A percentile compares a stretch with the other conserved stretches of the same genome.
Evolutionary conservation across 1,139 yeast genomes (phyloP).

Genomic region (Nakaseomyces bracarensis): DNA sequence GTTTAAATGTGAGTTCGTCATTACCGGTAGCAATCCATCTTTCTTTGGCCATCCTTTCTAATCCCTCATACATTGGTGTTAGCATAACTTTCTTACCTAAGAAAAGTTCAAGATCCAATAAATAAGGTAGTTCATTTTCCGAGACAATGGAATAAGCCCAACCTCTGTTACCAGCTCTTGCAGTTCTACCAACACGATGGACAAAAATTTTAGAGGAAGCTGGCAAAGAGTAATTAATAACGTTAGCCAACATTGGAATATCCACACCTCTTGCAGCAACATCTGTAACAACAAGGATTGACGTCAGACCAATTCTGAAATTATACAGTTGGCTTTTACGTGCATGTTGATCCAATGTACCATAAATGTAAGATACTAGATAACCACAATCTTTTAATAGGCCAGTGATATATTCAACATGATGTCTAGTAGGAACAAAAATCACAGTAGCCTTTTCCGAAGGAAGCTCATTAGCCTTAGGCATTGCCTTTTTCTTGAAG

Average conservation of each 20-base stretch:
- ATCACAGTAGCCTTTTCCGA: constrained; percentile 81
- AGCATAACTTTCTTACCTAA: constrained; percentile 73
- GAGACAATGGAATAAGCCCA: constrained; percentile 92
- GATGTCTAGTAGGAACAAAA: constrained; percentile 95
- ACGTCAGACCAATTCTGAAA: constrained; percentile 76
- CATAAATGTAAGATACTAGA: constrained; percentile 82
- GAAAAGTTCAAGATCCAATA: constrained; percentile 83
- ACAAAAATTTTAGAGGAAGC: constrained; percentile 87
- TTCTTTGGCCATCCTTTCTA: constrained; percentile 43
- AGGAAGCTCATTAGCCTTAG: constrained; percentile 77
- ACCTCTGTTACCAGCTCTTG: constrained; percentile 96
- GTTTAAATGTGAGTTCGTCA: constrained; percentile 32
- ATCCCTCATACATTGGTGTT: constrained; percentile 60
- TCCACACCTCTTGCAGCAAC: constrained; percentile 99
- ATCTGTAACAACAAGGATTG: constrained; percentile 87
- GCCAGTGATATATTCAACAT: constrained; percentile 79
- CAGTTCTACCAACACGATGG: constrained; percentile 98
- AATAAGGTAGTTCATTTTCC: constrained; percentile 80
- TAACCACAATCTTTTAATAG: constrained; percentile 72
- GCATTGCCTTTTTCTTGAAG: constrained; percentile 49
- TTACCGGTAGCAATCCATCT: constrained; percentile 37
- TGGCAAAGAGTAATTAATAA: constrained; percentile 82
- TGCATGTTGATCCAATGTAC: constrained; percentile 91
- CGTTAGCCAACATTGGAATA: constrained; percentile 93
- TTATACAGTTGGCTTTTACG: constrained; percentile 82